Evolutionary conservation across 1,284 basidiomycete species (phyloP), one percentile per base, ranked within the genome.

Genomic region (Trichosporon ovoides): DNA sequence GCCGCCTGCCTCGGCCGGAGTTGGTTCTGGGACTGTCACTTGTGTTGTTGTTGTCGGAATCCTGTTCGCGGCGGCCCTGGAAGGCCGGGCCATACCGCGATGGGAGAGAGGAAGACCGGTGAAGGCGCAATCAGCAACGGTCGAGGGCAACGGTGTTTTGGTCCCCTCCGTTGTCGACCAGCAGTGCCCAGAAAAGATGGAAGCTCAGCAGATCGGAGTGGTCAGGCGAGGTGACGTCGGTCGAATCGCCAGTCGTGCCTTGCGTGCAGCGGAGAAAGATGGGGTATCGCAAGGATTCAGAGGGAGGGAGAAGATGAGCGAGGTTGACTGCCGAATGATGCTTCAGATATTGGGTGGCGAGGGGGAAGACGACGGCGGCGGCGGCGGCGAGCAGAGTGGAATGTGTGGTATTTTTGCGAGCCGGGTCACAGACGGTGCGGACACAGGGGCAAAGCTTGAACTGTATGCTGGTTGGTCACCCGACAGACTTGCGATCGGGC

Each of bases 81-180:
- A 51, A 28, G 53, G 20, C 53, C 61, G 61, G 46, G 61, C 58
- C 61, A 63, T 63, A 58, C 58, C 61, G 58, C 61, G 61, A 57
- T 38, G 28, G 43, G 31, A 24, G 24, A 46, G 40, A 24, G 14
- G 40, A 46, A 9, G 40, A 28, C 7, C 14, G 24, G 40, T 46
- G n/a, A 24, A 46, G 40, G 7, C 24, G 20, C 40, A 22, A 46
- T 46, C 40, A 46, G 40, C 40, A 24, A 46, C 40, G 14, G 24
- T 5, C 16, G 22, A 24, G 10, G n/a, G 40, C 40, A 46, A 46
- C 40, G 20, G 22, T 24, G 22, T 46, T 46, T 9, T 24, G 40
- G 20, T 46, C 40, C 40, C 40, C 40, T 46, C 22, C n/a, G n/a
- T 46, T 24, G 40, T 46, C 40, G 40, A 46, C 40, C 40, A 24